Evolutionary conservation across 2,329 filamentous ascomycete species (phyloP).

Genomic region (Beauveria bassiana): DNA sequence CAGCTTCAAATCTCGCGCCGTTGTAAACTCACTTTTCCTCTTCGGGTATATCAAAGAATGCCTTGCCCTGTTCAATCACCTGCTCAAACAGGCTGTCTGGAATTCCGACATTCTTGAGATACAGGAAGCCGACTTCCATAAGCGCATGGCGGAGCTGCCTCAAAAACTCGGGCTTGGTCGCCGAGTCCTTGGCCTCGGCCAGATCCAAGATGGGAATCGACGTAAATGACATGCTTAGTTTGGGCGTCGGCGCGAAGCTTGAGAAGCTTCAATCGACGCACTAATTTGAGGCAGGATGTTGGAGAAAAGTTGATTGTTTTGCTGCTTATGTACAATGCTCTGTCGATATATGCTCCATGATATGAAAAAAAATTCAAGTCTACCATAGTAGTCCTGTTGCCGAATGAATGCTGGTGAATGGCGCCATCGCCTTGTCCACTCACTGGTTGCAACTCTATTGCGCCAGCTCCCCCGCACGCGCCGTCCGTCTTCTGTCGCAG

Average conservation of each 20-base stretch:
- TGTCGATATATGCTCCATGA: background rate
- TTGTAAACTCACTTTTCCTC: slow-evolving; percentile 58
- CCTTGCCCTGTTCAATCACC: slow-evolving; percentile 60
- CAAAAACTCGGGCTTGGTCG: slow-evolving; percentile 66
- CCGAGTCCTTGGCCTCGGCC: slow-evolving; percentile 52
- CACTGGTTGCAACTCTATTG: slow-evolving; percentile 6
- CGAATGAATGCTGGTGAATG: slow-evolving; percentile 6
- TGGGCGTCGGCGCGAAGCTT: background rate
- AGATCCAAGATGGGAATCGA: slow-evolving; percentile 73
- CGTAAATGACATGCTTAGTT: slow-evolving; percentile 55
- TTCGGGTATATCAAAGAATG: slow-evolving; percentile 68
- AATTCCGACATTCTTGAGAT: slow-evolving; percentile 73
- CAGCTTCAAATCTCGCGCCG: background rate
- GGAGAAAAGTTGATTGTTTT: background rate
- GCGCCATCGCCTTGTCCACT: slow-evolving; percentile 11
- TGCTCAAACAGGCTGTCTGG: slow-evolving; percentile 54
- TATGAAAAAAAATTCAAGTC: slow-evolving; percentile 1
- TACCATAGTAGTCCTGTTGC: background rate
- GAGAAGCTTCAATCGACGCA: background rate
- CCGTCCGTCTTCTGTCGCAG: background rate
- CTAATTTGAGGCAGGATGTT: background rate
- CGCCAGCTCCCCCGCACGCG: background rate
- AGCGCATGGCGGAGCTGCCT: slow-evolving; percentile 64
- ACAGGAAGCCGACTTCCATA: slow-evolving; percentile 82
- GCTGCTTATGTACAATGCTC: slow-evolving; percentile 8